Evolutionary conservation across 192 early-diverging fungal genomes (phyloP).

Genomic region (Allomyces macrogynus): DNA sequence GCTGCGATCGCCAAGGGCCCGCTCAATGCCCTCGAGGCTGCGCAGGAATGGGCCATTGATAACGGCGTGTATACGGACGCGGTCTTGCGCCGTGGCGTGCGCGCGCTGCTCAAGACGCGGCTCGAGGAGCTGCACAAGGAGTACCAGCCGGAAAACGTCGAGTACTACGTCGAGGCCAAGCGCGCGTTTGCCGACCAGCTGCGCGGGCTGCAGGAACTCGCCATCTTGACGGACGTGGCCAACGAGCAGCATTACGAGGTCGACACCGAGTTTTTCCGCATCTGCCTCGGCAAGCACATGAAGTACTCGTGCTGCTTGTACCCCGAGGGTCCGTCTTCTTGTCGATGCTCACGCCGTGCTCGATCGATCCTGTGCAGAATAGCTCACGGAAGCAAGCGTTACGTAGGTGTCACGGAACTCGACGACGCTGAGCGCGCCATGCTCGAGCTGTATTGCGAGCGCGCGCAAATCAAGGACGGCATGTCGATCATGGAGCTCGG

Average conservation of each 20-base stretch:
- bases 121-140: neutral
- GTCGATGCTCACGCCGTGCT: conserved; percentile 1
- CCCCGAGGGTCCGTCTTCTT: conserved; percentile 14
- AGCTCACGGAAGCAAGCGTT: neutral
- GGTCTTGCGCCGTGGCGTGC: neutral
- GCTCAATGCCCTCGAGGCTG: neutral
- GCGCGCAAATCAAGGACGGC: conserved; percentile 29
- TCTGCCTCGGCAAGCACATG: conserved; percentile 24
- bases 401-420: conserved; percentile 6
- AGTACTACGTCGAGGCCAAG: neutral
- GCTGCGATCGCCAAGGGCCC: neutral
- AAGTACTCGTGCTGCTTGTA: conserved; percentile 43
- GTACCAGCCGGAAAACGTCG: neutral
- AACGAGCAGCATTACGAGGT: conserved; percentile 54
- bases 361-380: neutral
- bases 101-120: neutral
- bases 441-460: conserved; percentile 31
- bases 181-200: neutral
- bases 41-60: neutral
- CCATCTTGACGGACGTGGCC: conserved; percentile 36
- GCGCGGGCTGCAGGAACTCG: conserved; percentile 9
- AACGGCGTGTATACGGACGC: neutral
- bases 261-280: neutral
- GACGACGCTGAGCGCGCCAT: conserved; percentile 36
- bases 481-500: conserved; percentile 36